A percentile compares a stretch with the other conserved stretches of the same genome.
Evolutionary conservation across 1,284 basidiomycete genomes (phyloP).

Genomic region (Moniliella sp.): DNA sequence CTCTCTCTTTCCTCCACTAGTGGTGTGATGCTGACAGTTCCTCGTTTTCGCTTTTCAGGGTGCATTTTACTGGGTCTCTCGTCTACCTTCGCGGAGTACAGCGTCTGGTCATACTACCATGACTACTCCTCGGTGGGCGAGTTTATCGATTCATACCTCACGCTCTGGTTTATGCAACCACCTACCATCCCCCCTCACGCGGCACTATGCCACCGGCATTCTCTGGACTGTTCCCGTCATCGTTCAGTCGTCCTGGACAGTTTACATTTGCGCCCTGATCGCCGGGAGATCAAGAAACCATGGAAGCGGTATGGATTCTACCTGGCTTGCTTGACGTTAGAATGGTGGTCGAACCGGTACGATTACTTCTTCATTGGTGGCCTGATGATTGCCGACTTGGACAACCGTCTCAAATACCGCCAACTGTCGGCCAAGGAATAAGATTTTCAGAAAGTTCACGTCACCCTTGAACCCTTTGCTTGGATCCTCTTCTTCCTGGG

Average conservation of each 20-base stretch:
- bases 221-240: slow-evolving; percentile 27
- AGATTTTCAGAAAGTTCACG: too few species aligned
- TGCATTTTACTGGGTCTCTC: slow-evolving; percentile 20
- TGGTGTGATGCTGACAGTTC: too few species aligned
- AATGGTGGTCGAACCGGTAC: slow-evolving; percentile 21
- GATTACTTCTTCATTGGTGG: slow-evolving; percentile 26
- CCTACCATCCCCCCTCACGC: slow-evolving; percentile 13
- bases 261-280: slow-evolving; percentile 14
- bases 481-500: too few species aligned
- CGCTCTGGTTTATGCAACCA: slow-evolving; percentile 20
- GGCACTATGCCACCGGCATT: slow-evolving; percentile 22
- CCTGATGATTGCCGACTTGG: slow-evolving; percentile 18
- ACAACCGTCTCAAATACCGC: slow-evolving; percentile 22
- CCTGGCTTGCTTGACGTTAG: slow-evolving; percentile 11
- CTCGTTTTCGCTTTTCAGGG: too few species aligned
- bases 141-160: slow-evolving; percentile 15
- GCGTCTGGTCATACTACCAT: slow-evolving; percentile 23
- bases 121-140: slow-evolving; percentile 19
- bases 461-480: too few species aligned
- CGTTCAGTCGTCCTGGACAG: slow-evolving; percentile 19
- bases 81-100: slow-evolving; percentile 18
- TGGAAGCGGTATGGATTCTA: slow-evolving; percentile 22
- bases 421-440: too few species aligned
- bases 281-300: slow-evolving; percentile 20
- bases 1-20: too few species aligned